phyloP scores from a whole-genome alignment of 495 filamentous ascomycete species.

The Rhizodiscina lignyota region DNA sequence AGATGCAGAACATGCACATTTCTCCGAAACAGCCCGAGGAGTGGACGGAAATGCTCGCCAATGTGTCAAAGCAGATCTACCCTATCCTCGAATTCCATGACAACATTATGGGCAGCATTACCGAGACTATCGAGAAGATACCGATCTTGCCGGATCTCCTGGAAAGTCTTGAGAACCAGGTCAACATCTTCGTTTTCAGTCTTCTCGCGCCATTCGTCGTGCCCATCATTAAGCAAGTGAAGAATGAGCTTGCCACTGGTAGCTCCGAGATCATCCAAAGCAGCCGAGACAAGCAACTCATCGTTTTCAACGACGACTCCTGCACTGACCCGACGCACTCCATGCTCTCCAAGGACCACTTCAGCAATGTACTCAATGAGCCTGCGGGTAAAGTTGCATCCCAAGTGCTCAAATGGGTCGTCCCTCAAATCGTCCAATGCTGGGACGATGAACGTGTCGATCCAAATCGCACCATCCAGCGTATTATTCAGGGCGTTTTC shows the following conservation, averaged over 20 bases:
- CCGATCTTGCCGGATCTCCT: slow-evolving; percentile 63
- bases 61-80: slow-evolving; percentile 58
- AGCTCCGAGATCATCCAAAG: slow-evolving; percentile 73
- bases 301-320: slow-evolving; percentile 67
- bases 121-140: slow-evolving; percentile 58
- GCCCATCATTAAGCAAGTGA: slow-evolving; percentile 71
- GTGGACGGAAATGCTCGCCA: slow-evolving; percentile 47
- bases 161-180: slow-evolving; percentile 51
- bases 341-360: slow-evolving; percentile 94
- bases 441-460: slow-evolving; percentile 67
- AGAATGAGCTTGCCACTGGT: slow-evolving; percentile 65
- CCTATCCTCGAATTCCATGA: slow-evolving; percentile 82
- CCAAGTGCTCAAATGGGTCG: slow-evolving; percentile 59
- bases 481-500: slow-evolving; percentile 67
- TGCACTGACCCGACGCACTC: slow-evolving; percentile 74
- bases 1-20: slow-evolving; percentile 46
- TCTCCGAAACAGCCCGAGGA: slow-evolving; percentile 61
- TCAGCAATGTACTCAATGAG: slow-evolving; percentile 65
- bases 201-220: slow-evolving; percentile 72
- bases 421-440: slow-evolving; percentile 69
- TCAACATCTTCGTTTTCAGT: slow-evolving; percentile 74
- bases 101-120: slow-evolving; percentile 62
- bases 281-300: slow-evolving; percentile 60
- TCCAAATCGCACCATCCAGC: slow-evolving; percentile 44
- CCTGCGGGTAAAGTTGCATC: slow-evolving; percentile 70